phyloP scores from a whole-genome alignment of 306 rosid genomes.

The Cucurbita argyrosperma region DNA sequence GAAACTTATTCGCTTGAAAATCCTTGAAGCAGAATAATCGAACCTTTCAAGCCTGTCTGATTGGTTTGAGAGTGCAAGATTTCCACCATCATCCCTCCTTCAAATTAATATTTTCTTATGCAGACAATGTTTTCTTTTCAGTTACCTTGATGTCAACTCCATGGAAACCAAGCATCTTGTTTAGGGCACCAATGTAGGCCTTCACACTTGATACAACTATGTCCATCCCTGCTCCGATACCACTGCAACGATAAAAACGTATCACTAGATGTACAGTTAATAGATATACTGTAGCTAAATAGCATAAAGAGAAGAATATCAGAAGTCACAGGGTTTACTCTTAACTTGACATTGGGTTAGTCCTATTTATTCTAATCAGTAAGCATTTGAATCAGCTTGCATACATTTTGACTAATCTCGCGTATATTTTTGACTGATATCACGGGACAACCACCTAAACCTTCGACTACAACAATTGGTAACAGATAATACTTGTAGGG shows the following conservation, averaged over 20 bases:
- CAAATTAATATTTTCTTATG: slow-evolving; percentile 5
- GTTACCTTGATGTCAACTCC: slow-evolving; percentile 14
- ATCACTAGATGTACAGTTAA: neutral
- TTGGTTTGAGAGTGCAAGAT: neutral
- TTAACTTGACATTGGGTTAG: neutral
- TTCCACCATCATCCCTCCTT: neutral
- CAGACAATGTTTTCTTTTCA: slow-evolving; percentile 18
- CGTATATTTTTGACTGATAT: neutral
- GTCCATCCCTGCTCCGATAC: slow-evolving; percentile 86
- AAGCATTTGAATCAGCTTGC: neutral
- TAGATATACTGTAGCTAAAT: neutral
- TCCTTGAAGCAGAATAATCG: neutral
- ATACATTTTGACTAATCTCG: neutral
- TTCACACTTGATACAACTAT: slow-evolving; percentile 89
- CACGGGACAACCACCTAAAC: neutral
- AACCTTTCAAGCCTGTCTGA: neutral
- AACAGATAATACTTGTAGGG: neutral
- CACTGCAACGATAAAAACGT: slow-evolving; percentile 26
- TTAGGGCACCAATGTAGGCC: slow-evolving; percentile 75
- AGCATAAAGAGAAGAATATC: no score
- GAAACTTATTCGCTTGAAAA: neutral
- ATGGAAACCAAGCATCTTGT: slow-evolving; percentile 73
- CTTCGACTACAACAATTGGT: neutral
- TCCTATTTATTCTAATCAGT: no score
- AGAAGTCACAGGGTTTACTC: neutral